Evolutionary conservation across 352 stramenopile species (phyloP), one percentile per base, ranked within the genome.

Genomic region (Phytophthora sp.): DNA sequence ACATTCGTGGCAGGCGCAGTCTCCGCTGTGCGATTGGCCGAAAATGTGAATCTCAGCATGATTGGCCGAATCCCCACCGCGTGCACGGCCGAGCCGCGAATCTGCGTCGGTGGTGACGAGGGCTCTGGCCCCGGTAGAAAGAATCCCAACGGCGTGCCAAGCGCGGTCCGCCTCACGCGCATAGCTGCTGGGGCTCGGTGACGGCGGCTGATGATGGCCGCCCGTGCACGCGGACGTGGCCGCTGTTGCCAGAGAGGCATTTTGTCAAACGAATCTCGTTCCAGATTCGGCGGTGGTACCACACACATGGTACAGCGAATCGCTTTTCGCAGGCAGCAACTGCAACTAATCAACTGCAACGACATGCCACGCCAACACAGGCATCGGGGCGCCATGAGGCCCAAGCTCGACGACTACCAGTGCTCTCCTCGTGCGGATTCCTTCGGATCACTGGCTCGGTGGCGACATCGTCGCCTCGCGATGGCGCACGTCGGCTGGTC

Each of bases 341-440:
- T 69, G 51, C 52, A 68, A 68, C 59, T 50, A 68, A 53, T 50
- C 20, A 69, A 63, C 29, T 66, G 47, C 49, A 66, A 60, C 7
- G 16, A 20, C 38, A 8, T 7, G 18, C 15, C 26, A 24, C 31
- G 24, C 45, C 51, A 51, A 39, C 31, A n/a, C n/a, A n/a, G n/a
- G n/a, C n/a, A n/a, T n/a, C n/a, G n/a, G n/a, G n/a, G n/a, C n/a
- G n/a, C n/a, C n/a, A n/a, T n/a, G n/a, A n/a, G n/a, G n/a, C n/a
- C n/a, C n/a, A n/a, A n/a, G n/a, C n/a, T n/a, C n/a, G n/a, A n/a
- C n/a, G n/a, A n/a, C n/a, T n/a, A n/a, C n/a, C n/a, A n/a, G n/a
- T n/a, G n/a, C n/a, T n/a, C n/a, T n/a, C n/a, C n/a, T n/a, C n/a
- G n/a, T n/a, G n/a, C n/a, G n/a, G n/a, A n/a, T n/a, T 50, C 42